phyloP scores from a whole-genome alignment of 1,139 yeast genomes.

The Yamadazyma atlantica region DNA sequence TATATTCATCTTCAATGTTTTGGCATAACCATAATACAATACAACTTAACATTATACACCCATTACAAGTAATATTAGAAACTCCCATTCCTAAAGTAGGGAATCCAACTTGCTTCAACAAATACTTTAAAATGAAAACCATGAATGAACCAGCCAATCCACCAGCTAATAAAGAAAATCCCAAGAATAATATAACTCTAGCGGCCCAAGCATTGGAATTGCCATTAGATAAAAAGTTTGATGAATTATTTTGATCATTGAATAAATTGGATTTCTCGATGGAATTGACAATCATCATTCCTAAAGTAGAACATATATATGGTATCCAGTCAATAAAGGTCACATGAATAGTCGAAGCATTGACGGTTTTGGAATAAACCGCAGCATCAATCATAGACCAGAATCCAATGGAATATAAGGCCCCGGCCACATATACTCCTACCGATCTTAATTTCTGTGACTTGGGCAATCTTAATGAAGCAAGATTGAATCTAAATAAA shows the following conservation, averaged over 20 bases:
- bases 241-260: slow-evolving; percentile 43
- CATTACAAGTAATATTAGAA: slow-evolving; percentile 79
- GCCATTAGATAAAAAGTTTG: slow-evolving; percentile 48
- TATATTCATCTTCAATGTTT: slow-evolving; percentile 92
- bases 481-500: slow-evolving; percentile 52
- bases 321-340: slow-evolving; percentile 96
- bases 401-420: slow-evolving; percentile 80
- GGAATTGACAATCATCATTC: slow-evolving; percentile 89
- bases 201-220: slow-evolving; percentile 87
- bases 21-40: slow-evolving; percentile 89
- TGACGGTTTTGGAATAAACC: slow-evolving; percentile 77
- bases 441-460: slow-evolving; percentile 69
- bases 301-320: slow-evolving; percentile 79
- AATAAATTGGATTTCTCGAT: slow-evolving; percentile 82
- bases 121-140: slow-evolving; percentile 79
- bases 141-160: slow-evolving; percentile 93
- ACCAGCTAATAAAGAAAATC: slow-evolving; percentile 90
- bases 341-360: slow-evolving; percentile 84
- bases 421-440: slow-evolving; percentile 77
- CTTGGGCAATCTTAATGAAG: slow-evolving; percentile 57
- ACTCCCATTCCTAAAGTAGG: slow-evolving; percentile 97
- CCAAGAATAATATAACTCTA: slow-evolving; percentile 81
- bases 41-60: slow-evolving; percentile 82
- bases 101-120: slow-evolving; percentile 72
- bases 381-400: slow-evolving; percentile 91